Percentiles rank a stretch among this genome's conserved stretches.
phyloP scores from a whole-genome alignment of 176 grass and related monocot genomes.

The Eleusine coracana region DNA sequence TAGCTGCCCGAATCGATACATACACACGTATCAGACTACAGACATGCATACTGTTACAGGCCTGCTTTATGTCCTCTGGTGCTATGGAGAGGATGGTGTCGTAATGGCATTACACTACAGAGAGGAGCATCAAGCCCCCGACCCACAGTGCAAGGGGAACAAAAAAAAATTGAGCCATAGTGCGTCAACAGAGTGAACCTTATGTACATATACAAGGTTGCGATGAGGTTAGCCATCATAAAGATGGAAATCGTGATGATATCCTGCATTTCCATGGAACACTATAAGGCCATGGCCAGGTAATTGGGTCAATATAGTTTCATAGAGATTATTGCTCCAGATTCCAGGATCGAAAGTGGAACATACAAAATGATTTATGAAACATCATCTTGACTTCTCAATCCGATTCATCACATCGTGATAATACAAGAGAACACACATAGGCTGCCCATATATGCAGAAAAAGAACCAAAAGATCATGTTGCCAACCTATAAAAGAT shows the following conservation, averaged over 20 bases:
- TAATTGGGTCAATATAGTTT: neutral
- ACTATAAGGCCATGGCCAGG: neutral
- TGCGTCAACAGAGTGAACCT: neutral
- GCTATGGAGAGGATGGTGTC: no score
- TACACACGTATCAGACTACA: no score
- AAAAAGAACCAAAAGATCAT: conserved; percentile 99
- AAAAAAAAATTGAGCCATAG: neutral
- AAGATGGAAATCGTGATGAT: neutral
- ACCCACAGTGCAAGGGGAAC: no score
- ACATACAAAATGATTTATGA: neutral
- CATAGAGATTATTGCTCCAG: conserved; percentile 36
- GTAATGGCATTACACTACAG: no score
- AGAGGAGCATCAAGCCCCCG: no score
- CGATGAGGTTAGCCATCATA: neutral
- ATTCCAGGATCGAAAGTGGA: conserved; percentile 4
- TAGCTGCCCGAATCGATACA: no score
- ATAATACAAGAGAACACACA: conserved; percentile 93
- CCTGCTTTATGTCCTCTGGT: no score
- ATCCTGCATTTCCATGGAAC: neutral
- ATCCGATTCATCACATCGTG: conserved; percentile 98
- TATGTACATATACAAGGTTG: neutral
- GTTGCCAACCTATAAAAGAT: conserved; percentile 76
- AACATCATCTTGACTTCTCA: conserved; percentile 34
- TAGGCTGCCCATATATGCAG: conserved; percentile 92
- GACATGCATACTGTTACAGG: no score